A percentile compares a stretch with the other conserved stretches of the same genome.
These are phyloP conservation scores for Fomitiporia mediterranea DNA, from an alignment of 1,284 basidiomycete genomes.

Conservation along the genomic window DNA sequence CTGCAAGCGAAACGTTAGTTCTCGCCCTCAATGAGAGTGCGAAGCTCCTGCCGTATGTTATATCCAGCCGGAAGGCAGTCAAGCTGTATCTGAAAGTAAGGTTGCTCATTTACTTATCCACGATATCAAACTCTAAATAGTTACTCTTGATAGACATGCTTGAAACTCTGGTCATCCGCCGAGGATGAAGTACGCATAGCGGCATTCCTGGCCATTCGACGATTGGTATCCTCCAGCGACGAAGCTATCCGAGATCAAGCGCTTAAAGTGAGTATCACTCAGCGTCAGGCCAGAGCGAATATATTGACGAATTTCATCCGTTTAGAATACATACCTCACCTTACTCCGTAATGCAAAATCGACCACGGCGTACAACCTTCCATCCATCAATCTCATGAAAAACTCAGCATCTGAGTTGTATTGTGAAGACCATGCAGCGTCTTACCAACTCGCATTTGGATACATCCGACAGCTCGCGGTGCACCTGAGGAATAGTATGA, in stretches of 20 bases:
- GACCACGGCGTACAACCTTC: conserved; percentile 83
- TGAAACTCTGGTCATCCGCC: conserved; percentile 80
- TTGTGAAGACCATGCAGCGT: conserved; percentile 65
- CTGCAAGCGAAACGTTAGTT: conserved; percentile 62
- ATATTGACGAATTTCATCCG: too few species aligned
- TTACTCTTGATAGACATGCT: conserved; percentile 54
- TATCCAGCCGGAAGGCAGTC: conserved; percentile 77
- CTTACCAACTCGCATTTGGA: conserved; percentile 95
- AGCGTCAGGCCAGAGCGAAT: too few species aligned
- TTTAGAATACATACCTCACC: conserved; percentile 81
- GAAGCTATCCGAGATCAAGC: conserved; percentile 81
- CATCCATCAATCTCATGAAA: conserved; percentile 97
- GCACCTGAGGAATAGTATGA: conserved; percentile 88
- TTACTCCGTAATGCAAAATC: conserved; percentile 80
- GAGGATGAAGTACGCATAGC: conserved; percentile 84
- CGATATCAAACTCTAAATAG: neutral
- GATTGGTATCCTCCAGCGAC: conserved; percentile 76
- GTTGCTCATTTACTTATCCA: neutral
- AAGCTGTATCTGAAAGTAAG: conserved; percentile 81
- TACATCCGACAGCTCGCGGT: conserved; percentile 97
- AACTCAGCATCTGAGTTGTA: conserved; percentile 95
- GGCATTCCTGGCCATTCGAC: conserved; percentile 83
- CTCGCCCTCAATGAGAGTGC: conserved; percentile 78
- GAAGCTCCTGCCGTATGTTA: conserved; percentile 84
- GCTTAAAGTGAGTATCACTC: conserved; percentile 61